Evolutionary conservation across 2,329 filamentous ascomycete species (phyloP).

Genomic region (Fusarium bactridioides): DNA sequence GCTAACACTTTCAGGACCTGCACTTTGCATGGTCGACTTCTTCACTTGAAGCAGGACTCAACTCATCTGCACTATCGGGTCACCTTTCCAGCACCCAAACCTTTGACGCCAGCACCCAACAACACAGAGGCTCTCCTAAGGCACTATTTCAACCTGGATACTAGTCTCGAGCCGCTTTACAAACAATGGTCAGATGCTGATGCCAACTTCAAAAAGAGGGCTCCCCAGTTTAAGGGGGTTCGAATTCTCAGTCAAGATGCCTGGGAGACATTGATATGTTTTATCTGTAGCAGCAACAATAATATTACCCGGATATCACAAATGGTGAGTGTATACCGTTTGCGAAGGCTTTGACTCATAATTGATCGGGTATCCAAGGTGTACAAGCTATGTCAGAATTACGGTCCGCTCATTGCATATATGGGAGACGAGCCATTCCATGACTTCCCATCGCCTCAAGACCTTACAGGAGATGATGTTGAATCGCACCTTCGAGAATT

Average conservation of each 20-base stretch:
- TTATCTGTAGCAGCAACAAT: constrained; percentile 99
- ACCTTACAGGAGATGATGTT: constrained; percentile 76
- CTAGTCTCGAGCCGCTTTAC: constrained; percentile 81
- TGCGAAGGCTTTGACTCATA: neutral
- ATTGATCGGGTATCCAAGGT: constrained; percentile 58
- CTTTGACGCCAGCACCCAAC: constrained; percentile 52
- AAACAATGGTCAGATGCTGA: constrained; percentile 86
- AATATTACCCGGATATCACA: constrained; percentile 94
- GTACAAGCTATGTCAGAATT: constrained; percentile 87
- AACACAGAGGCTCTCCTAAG: constrained; percentile 77
- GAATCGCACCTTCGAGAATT: constrained; percentile 81
- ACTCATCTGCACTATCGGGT: constrained; percentile 81
- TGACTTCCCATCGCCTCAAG: constrained; percentile 82
- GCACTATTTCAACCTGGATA: constrained; percentile 86
- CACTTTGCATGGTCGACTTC: constrained; percentile 82
- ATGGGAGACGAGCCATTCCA: constrained; percentile 78
- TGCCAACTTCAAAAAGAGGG: constrained; percentile 86
- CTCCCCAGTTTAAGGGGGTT: constrained; percentile 87
- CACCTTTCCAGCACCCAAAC: constrained; percentile 59
- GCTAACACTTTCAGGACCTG: constrained; percentile 67
- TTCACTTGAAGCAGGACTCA: constrained; percentile 85
- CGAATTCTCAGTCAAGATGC: constrained; percentile 93
- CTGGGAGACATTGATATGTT: constrained; percentile 92
- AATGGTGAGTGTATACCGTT: constrained; percentile 68
- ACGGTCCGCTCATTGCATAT: constrained; percentile 78